Evolutionary conservation across 139 green algal genomes (phyloP), one percentile per base, ranked within the genome.

Genomic region (Ettlia oleoabundans): DNA sequence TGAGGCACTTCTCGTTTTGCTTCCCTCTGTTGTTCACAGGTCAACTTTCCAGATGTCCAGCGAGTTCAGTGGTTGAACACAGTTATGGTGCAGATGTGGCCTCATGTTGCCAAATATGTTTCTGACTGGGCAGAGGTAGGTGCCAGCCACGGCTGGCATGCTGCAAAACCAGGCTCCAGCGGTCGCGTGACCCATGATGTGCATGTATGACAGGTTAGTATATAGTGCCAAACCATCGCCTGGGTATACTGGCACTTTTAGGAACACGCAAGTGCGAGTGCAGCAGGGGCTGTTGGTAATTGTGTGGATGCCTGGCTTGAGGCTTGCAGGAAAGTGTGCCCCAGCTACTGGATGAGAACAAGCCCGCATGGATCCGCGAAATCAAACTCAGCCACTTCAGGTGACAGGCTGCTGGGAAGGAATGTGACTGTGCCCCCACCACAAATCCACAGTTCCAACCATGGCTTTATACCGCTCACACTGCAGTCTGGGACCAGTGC

Each of bases 331-430:
- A 80, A n/a, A 64, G 24, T 3, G 52, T 80, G 35, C 52, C 52
- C 3, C 30, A 26, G 7, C 37, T 80, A 53, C 73, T 80, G 73
- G 24, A 52, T 22, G 73, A 32, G 1, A 80, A 68, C 73, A 80
- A 80, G 73, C 73, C 73, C 21, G 9, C 73, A 5, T 80, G 73
- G 73, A 69, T 80, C 35, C 73, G 73, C 35, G 32, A 19, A 10
- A 68, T 80, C 33, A 80, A 80, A 53, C 53, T 80, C 24, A 32
- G 33, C 26, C 73, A 68, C 53, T 67, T 80, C 53, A 68, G 35
- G 73, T 67, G 52, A 52, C 38, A 37, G 61, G 24, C 61, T 67
- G 24, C 21, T 32, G 26, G 28, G 4, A 3, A 38, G 4, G 28
- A 26, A 3, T 37, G 61, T 32, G 33, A 32, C 61, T 67, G 61